Conservation (phyloP, 1,284 basidiomycete species). For the Ganoderma lingzhi region DNA sequence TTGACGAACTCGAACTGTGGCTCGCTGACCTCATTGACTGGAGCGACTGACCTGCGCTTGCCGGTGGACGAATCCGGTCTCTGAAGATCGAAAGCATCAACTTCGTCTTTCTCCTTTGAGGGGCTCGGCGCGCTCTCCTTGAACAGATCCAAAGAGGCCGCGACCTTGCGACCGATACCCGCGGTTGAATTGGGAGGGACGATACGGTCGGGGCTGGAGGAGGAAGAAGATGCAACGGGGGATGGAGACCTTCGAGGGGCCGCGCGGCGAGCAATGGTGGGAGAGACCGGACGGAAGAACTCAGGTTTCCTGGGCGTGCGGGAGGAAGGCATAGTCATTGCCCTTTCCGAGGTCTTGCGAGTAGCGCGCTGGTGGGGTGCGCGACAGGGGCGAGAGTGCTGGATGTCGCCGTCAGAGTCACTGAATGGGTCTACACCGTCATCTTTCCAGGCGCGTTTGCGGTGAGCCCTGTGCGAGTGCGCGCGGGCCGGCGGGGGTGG, state of each 20-base stretch:
- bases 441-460: constrained; percentile 32
- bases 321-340: constrained; percentile 39
- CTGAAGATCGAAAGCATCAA: constrained; percentile 41
- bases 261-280: constrained; percentile 43
- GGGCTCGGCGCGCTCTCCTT: constrained; percentile 68
- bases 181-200: constrained; percentile 41
- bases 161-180: constrained; percentile 80
- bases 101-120: constrained; percentile 53
- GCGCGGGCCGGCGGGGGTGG: constrained; percentile 34
- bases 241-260: constrained; percentile 48
- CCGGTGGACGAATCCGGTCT: constrained; percentile 41
- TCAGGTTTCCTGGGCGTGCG: constrained; percentile 38
- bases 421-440: constrained; percentile 35
- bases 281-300: constrained; percentile 36
- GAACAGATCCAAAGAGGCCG: constrained; percentile 80
- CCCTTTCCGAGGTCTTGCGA: constrained; percentile 39
- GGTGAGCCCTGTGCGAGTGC: constrained; percentile 36
- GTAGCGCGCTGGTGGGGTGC: constrained; percentile 32
- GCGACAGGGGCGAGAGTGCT: constrained; percentile 33
- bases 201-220: constrained; percentile 34
- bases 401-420: constrained; percentile 39
- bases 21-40: constrained; percentile 62
- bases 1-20: constrained; percentile 82
- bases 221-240: constrained; percentile 54
- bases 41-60: constrained; percentile 51